A percentile compares a stretch with the other conserved stretches of the same genome.
Evolutionary conservation across 1,284 basidiomycete genomes (phyloP).

Genomic region (Mycena citricolor): DNA sequence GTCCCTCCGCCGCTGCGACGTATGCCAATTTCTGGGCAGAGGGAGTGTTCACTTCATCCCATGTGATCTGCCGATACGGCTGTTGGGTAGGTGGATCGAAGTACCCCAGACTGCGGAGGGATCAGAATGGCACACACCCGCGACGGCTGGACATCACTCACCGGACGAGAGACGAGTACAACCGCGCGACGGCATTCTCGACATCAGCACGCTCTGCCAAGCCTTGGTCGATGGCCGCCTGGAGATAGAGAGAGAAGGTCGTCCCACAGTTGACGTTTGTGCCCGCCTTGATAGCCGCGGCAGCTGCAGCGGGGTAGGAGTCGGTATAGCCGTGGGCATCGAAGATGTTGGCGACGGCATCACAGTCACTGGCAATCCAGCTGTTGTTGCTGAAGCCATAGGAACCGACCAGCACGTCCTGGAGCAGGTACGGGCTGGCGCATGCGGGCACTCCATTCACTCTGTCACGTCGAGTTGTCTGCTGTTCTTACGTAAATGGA

Average conservation of each 20-base stretch:
- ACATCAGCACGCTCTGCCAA: constrained; percentile 46
- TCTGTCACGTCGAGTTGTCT: too few species aligned
- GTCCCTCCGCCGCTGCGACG: constrained; percentile 50
- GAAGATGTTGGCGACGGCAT: constrained; percentile 46
- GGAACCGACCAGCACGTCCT: constrained; percentile 48
- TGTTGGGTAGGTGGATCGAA: constrained; percentile 51
- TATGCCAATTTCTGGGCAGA: constrained; percentile 49
- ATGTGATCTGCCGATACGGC: constrained; percentile 49
- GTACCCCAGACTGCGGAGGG: constrained; percentile 46
- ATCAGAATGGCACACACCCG: too few species aligned
- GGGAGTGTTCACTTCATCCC: constrained; percentile 48
- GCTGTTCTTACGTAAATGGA: too few species aligned
- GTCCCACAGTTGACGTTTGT: constrained; percentile 57
- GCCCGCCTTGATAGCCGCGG: constrained; percentile 51
- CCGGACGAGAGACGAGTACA: constrained; percentile 55
- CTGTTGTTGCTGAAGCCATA: constrained; percentile 51
- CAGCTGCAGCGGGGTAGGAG: constrained; percentile 45
- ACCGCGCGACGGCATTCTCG: constrained; percentile 41
- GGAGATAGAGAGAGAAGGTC: constrained; percentile 45
- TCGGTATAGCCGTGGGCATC: constrained; percentile 46
- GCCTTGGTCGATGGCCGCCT: constrained; percentile 45
- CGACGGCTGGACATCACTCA: too few species aligned
- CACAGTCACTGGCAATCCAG: constrained; percentile 50
- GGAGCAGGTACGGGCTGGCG: constrained; percentile 50
- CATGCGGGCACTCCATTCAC: constrained; percentile 59